phyloP scores from a whole-genome alignment of 108 stramenopile genomes.

The Pseudonitzschia delicatissima region DNA sequence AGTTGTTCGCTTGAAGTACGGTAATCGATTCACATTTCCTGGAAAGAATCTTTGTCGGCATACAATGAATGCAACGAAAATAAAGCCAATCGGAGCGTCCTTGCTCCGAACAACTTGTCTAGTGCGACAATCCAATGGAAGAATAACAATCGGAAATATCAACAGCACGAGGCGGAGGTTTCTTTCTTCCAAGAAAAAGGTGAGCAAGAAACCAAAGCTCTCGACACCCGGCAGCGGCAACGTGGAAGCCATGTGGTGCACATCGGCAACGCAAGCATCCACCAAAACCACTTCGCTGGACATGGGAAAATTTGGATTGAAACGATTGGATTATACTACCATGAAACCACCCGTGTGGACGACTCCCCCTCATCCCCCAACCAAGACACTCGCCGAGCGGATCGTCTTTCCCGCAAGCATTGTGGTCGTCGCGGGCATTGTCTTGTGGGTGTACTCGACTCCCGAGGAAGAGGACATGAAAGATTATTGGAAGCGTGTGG shows the following conservation, averaged over 20 bases:
- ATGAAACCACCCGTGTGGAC: constrained; percentile 34
- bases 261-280: background rate
- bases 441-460: constrained; percentile 38
- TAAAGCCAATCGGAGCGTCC: background rate
- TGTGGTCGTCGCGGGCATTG: constrained; percentile 4
- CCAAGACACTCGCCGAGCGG: constrained; percentile 22
- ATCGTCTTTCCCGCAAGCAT: constrained; percentile 29
- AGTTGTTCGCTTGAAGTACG: too few relatives aligned
- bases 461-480: constrained; percentile 41
- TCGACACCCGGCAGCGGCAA: background rate
- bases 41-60: too few relatives aligned
- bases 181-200: background rate
- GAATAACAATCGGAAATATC: too few relatives aligned
- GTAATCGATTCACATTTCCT: too few relatives aligned
- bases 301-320: constrained; percentile 35
- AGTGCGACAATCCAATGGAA: background rate
- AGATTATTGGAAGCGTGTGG: constrained; percentile 40
- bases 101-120: background rate
- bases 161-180: too few relatives aligned
- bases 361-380: constrained; percentile 35
- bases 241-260: constrained; percentile 16
- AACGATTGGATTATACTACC: constrained; percentile 24
- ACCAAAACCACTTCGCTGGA: constrained; percentile 17
- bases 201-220: background rate
- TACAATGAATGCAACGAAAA: background rate